Evolutionary conservation across 768 basidiomycete genomes (phyloP).

Genomic region (Pisolithus marmoratus): DNA sequence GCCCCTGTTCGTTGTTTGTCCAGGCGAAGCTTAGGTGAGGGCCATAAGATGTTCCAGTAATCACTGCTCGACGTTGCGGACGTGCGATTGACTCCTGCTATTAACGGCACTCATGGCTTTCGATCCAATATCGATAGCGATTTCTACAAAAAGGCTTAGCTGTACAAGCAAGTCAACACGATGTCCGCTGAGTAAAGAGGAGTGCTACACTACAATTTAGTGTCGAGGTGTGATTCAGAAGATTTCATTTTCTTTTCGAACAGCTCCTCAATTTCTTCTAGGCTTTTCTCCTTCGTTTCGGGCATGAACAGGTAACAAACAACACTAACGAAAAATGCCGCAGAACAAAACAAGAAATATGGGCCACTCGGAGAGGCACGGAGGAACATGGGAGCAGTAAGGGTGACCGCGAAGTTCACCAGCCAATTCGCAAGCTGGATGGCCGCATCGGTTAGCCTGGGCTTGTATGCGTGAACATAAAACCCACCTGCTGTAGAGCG

Average conservation of each 20-base stretch:
- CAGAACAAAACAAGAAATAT: conserved; percentile 42
- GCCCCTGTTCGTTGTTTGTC: too few species aligned
- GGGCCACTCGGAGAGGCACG: conserved; percentile 38
- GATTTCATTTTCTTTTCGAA: conserved; percentile 22
- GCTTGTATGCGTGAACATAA: neutral
- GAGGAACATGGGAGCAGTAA: conserved; percentile 44
- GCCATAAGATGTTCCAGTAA: too few species aligned
- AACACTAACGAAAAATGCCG: conserved; percentile 30
- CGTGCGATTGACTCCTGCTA: too few species aligned
- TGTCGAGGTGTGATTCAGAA: neutral
- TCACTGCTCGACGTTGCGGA: too few species aligned
- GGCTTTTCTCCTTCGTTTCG: conserved; percentile 39
- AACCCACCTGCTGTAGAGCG: conserved; percentile 39
- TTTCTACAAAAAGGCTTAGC: too few species aligned
- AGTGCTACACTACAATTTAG: too few species aligned
- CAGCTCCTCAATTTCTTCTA: conserved; percentile 37
- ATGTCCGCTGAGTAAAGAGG: too few species aligned
- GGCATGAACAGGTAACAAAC: conserved; percentile 37
- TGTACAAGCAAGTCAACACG: too few species aligned
- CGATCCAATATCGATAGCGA: too few species aligned
- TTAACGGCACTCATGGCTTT: too few species aligned
- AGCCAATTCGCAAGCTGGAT: conserved; percentile 20
- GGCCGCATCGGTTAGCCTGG: conserved; percentile 4
- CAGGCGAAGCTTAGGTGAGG: too few species aligned
- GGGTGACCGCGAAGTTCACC: conserved; percentile 40